Conservation (phyloP, 495 filamentous ascomycete species). For the Neurospora africana region DNA sequence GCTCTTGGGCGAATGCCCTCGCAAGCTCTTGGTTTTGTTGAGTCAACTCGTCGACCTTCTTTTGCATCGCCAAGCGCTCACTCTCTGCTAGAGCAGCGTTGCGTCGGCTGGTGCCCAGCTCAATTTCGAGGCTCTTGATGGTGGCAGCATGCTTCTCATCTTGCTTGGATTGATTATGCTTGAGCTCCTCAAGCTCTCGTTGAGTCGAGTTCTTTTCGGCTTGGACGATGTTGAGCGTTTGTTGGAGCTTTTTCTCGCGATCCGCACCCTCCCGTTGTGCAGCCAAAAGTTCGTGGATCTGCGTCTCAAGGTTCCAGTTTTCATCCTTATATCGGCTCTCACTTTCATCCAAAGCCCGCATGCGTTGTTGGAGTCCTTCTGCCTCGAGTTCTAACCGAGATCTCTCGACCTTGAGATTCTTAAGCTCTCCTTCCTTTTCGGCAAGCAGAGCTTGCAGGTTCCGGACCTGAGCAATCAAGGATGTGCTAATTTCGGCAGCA, state of each 20-base stretch:
- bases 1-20: slow-evolving; percentile 57
- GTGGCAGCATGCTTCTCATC: slow-evolving; percentile 63
- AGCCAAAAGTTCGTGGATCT: slow-evolving; percentile 69
- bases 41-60: slow-evolving; percentile 74
- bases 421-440: slow-evolving; percentile 80
- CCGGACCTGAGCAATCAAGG: slow-evolving; percentile 77
- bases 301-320: slow-evolving; percentile 91
- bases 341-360: slow-evolving; percentile 77
- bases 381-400: slow-evolving; percentile 70
- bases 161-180: slow-evolving; percentile 63
- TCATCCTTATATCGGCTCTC: slow-evolving; percentile 95
- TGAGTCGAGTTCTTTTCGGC: slow-evolving; percentile 68
- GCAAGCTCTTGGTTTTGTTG: slow-evolving; percentile 84
- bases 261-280: slow-evolving; percentile 59
- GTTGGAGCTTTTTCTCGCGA: slow-evolving; percentile 68
- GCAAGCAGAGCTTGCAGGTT: slow-evolving; percentile 72
- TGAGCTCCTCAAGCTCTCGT: slow-evolving; percentile 80
- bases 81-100: slow-evolving; percentile 61
- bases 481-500: slow-evolving; percentile 88
- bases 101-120: slow-evolving; percentile 67
- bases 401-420: slow-evolving; percentile 59
- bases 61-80: slow-evolving; percentile 63
- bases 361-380: slow-evolving; percentile 65
- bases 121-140: slow-evolving; percentile 79
- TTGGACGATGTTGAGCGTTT: slow-evolving; percentile 53